Percentiles rank a stretch among this genome's conserved stretches.
Evolutionary conservation across 495 filamentous ascomycete genomes (phyloP).

Genomic region (Aspergillus campestris): DNA sequence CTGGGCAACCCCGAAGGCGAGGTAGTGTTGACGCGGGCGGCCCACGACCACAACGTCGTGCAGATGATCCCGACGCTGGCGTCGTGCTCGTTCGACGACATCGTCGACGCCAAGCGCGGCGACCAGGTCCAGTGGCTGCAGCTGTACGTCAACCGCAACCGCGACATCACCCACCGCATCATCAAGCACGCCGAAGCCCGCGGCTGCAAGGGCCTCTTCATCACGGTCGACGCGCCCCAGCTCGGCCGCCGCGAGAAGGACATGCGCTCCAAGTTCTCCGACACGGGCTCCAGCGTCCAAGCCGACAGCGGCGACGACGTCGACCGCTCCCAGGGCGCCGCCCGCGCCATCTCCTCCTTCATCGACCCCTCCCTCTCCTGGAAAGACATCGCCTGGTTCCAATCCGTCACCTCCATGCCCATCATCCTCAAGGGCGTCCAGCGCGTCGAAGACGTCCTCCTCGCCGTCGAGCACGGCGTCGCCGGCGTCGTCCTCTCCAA

Average conservation of each 20-base stretch:
- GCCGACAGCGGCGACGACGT: constrained; percentile 49
- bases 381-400: constrained; percentile 95
- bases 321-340: constrained; percentile 84
- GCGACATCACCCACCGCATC: constrained; percentile 81
- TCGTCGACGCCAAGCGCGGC: constrained; percentile 71
- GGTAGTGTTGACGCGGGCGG: constrained; percentile 77
- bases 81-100: constrained; percentile 95
- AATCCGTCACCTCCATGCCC: constrained; percentile 87
- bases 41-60: constrained; percentile 75
- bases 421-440: constrained; percentile 96
- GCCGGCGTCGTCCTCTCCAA: constrained; percentile 94
- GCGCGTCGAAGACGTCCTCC: constrained; percentile 87
- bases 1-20: constrained; percentile 85
- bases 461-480: constrained; percentile 72
- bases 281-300: constrained; percentile 79
- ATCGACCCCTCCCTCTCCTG: constrained; percentile 88
- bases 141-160: constrained; percentile 97
- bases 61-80: constrained; percentile 99
- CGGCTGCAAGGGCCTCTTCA: constrained; percentile 94
- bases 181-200: constrained; percentile 84
- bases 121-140: constrained; percentile 95
- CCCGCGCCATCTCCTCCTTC: constrained; percentile 86
- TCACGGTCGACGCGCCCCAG: constrained; percentile 96
- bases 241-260: constrained; percentile 90
- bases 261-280: constrained; percentile 90